Base-by-base conservation (phyloP, 257 asterid genomes). In the Catharanthus roseus region DNA sequence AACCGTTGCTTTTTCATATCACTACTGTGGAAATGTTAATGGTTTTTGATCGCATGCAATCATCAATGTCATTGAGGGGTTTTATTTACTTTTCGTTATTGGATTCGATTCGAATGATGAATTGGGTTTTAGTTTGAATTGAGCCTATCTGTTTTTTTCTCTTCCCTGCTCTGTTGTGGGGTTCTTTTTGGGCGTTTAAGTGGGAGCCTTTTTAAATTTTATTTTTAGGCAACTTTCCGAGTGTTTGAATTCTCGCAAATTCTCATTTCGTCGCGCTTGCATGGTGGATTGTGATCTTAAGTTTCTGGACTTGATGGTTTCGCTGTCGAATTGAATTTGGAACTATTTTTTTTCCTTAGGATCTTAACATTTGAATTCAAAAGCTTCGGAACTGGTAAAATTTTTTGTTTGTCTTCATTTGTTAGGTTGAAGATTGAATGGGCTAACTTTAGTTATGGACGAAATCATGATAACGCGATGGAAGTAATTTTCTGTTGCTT, bases 31-130 rank as follows among this genome's bases (percentile, higher is more conserved):
- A 36, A 21, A 26, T 49, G 18, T 67, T 67, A 9, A 54, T 16
- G 23, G 38, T 63, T 75, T 57, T 64, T 70, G 65, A 49, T 62
- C 74, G 29, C 79, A 76, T 76, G 79, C 79, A 76, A 54, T 45
- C 51, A 57, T 67, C 26, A 8, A 33, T 54, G 31, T 23, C 38
- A 31, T 67, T 65, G 19, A 18, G 47, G 45, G 53, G n/a, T 34
- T 67, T 67, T 55, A 50, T 41, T 33, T 11, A 38, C 15, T 55
- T 65, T 55, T 42, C 34, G 24, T 61, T 58, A 53, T 28, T 66
- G 57, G 31, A 58, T 74, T 63, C 18, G 12, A 54, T 38, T 57
- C n/a, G 11, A 50, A 42, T 69, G 28, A n/a, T 54, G 57, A 29
- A 26, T 55, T 61, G 57, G 71, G 39, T 36, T n/a, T n/a, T 51